These are phyloP conservation scores for Blepharisma japonicum DNA, from an alignment of 73 alveolate species.

Conservation along the genomic window DNA sequence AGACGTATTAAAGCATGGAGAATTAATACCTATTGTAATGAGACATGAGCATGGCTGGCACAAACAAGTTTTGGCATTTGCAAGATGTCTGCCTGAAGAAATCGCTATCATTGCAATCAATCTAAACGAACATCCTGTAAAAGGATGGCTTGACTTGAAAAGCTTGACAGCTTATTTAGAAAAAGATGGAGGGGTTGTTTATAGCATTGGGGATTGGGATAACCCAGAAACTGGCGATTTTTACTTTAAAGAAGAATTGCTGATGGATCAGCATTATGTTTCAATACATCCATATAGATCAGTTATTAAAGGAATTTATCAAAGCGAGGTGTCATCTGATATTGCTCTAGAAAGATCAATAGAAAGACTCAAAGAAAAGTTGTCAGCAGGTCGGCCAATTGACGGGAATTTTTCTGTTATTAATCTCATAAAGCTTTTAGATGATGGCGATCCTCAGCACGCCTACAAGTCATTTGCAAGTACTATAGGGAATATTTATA, in stretches of 20 bases:
- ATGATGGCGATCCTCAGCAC: constrained; percentile 34
- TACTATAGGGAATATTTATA: constrained; percentile 34
- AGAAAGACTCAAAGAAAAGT: constrained; percentile 41
- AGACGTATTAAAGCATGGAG: constrained; percentile 83
- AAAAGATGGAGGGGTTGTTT: constrained; percentile 66
- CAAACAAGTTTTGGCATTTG: constrained; percentile 84
- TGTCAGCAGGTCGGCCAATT: constrained; percentile 22
- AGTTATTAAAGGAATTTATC: constrained; percentile 17
- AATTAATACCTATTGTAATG: constrained; percentile 71
- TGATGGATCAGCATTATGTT: constrained; percentile 30
- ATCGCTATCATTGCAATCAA: constrained; percentile 86
- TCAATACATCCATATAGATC: constrained; percentile 9
- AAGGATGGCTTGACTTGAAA: constrained; percentile 72
- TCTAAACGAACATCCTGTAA: constrained; percentile 73
- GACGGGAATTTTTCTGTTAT: constrained; percentile 38
- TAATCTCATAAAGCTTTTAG: constrained; percentile 48
- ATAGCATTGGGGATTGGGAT: constrained; percentile 71
- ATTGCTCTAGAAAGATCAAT: constrained; percentile 39
- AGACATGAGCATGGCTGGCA: constrained; percentile 62
- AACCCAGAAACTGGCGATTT: constrained; percentile 46
- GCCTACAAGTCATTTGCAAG: constrained; percentile 30
- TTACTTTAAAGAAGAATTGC: constrained; percentile 79
- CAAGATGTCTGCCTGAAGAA: constrained; percentile 84
- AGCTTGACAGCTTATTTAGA: constrained; percentile 55
- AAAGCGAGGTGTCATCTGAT: constrained; percentile 31